Conservation (phyloP, 306 rosid genomes). For the Quercus cerris region DNA sequence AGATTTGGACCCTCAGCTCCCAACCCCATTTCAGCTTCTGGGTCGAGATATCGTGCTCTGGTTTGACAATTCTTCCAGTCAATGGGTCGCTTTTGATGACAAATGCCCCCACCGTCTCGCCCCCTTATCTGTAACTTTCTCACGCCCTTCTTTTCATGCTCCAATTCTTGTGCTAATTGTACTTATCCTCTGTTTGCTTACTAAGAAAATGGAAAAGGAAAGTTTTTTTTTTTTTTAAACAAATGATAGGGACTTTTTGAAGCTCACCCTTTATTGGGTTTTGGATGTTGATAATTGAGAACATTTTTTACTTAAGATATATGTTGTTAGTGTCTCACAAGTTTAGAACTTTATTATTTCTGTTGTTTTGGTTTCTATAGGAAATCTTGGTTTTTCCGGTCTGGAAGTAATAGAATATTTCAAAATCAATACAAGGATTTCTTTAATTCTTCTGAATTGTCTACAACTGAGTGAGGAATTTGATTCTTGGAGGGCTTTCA, state of each 20-base stretch:
- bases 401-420: neutral
- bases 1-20: slow-evolving; percentile 69
- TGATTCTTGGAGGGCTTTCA: neutral
- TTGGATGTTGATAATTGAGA: too few species aligned
- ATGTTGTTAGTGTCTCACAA: neutral
- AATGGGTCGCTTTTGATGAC: slow-evolving; percentile 92
- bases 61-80: slow-evolving; percentile 56
- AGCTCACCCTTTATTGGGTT: neutral
- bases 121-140: slow-evolving; percentile 74
- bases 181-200: slow-evolving; percentile 2
- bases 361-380: neutral
- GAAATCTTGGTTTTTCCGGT: neutral
- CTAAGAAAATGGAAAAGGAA: slow-evolving; percentile 3
- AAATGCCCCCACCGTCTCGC: slow-evolving; percentile 98
- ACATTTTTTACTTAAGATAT: neutral
- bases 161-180: neutral
- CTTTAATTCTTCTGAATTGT: neutral
- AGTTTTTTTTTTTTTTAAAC: too few species aligned
- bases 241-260: neutral
- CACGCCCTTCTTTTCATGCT: neutral
- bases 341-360: neutral
- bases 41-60: slow-evolving; percentile 87
- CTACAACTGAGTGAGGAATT: neutral
- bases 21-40: slow-evolving; percentile 93
- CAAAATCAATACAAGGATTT: neutral